Conservation (phyloP, 306 rosid genomes). For the Carpinus fangiana region DNA sequence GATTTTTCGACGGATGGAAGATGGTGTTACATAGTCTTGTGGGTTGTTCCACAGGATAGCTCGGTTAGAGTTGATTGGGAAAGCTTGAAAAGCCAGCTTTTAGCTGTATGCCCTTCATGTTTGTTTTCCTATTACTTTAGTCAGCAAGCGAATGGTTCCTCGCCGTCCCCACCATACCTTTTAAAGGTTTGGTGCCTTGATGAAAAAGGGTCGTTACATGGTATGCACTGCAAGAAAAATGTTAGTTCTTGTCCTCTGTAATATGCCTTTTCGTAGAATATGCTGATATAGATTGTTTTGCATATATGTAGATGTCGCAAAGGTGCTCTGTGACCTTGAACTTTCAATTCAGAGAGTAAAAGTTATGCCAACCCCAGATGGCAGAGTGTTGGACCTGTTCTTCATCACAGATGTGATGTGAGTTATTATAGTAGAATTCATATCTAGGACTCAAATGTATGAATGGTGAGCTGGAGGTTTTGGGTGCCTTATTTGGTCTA, state of each 20-base stretch:
- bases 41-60: constrained; percentile 62
- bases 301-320: constrained; percentile 58
- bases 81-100: constrained; percentile 59
- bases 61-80: constrained; percentile 66
- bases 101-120: constrained; percentile 68
- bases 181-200: constrained; percentile 71
- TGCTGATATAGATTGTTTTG: constrained; percentile 22
- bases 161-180: constrained; percentile 55
- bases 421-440: constrained; percentile 39
- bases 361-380: constrained; percentile 93
- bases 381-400: constrained; percentile 76
- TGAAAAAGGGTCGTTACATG: constrained; percentile 70
- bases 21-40: constrained; percentile 76
- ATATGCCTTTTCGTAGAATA: constrained; percentile 1
- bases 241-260: not conserved
- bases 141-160: constrained; percentile 35
- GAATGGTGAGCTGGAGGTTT: not conserved
- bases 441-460: not conserved
- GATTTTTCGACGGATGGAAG: constrained; percentile 86
- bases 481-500: not conserved
- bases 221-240: constrained; percentile 26
- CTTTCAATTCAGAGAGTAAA: constrained; percentile 73
- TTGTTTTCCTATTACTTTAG: constrained; percentile 49
- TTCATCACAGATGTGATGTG: constrained; percentile 79
- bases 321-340: constrained; percentile 77